Percentiles rank a stretch among this genome's conserved stretches.
Conservation (phyloP, 306 rosid genomes). For the Lagenaria siceraria region DNA sequence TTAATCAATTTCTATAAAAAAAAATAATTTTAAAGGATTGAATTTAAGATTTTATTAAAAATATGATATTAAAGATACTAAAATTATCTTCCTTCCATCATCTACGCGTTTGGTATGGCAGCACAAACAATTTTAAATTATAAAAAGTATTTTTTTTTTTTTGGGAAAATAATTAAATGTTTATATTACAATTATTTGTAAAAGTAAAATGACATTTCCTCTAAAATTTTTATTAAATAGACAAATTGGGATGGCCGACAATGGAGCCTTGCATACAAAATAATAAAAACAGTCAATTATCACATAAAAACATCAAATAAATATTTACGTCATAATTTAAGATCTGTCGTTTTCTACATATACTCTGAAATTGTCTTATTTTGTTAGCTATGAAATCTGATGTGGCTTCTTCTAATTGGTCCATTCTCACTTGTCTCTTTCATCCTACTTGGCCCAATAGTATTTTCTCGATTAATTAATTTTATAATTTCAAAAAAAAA, state of each 20-base stretch:
- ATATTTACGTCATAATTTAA: not conserved
- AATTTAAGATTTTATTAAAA: too few relatives aligned
- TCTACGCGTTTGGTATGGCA: not conserved
- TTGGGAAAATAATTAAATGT: not conserved
- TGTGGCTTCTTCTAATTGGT: not conserved
- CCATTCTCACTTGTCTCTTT: not conserved
- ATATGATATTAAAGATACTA: too few relatives aligned
- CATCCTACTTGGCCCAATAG: not conserved
- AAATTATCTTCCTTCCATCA: not conserved
- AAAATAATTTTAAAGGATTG: too few relatives aligned
- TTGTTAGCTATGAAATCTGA: not conserved
- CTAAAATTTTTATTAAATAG: not conserved
- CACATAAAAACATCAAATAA: not conserved
- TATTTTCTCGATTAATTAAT: not conserved
- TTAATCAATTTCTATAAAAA: too few relatives aligned
- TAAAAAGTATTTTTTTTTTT: not conserved
- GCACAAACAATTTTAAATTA: not conserved
- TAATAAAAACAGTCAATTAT: not conserved
- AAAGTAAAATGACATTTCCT: not conserved
- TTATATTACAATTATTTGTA: not conserved
- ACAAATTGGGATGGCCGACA: not conserved
- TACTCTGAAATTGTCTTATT: conserved; percentile 5
- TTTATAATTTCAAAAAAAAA: not conserved
- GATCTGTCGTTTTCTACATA: conserved; percentile 4
- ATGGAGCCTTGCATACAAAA: not conserved